These are phyloP conservation scores for Yamadazyma phyllophila DNA, from an alignment of 805 yeast species.

Conservation along the genomic window DNA sequence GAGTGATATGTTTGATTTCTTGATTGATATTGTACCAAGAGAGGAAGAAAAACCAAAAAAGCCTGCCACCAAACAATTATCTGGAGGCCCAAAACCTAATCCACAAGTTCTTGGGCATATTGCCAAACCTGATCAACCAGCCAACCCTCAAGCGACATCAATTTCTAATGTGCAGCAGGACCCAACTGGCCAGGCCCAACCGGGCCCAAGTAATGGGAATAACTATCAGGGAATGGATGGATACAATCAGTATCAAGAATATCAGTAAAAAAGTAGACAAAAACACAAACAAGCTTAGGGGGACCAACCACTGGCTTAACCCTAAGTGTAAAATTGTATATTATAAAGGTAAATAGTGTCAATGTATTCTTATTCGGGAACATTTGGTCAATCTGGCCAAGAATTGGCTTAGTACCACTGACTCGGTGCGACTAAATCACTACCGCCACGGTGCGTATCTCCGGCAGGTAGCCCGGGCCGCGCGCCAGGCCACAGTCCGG, in stretches of 20 bases:
- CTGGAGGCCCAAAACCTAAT: not conserved
- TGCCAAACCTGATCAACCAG: not conserved
- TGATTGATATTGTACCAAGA: constrained; percentile 94
- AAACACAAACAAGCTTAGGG: too few relatives aligned
- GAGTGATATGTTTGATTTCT: constrained; percentile 95
- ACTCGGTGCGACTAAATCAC: not conserved
- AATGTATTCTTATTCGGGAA: not conserved
- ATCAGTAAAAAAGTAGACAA: not conserved
- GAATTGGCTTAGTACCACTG: not conserved
- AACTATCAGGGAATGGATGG: constrained; percentile 11
- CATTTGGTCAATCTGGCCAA: not conserved
- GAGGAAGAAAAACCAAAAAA: constrained; percentile 68
- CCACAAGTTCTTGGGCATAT: not conserved
- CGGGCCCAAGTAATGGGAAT: not conserved
- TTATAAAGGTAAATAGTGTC: constrained; percentile 9
- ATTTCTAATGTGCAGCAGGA: not conserved
- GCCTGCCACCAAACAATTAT: constrained; percentile 5
- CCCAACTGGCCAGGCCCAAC: not conserved
- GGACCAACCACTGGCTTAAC: too few relatives aligned
- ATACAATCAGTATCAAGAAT: constrained; percentile 9
- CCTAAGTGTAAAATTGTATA: constrained; percentile 5
- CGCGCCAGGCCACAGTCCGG: constrained; percentile 3
- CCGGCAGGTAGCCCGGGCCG: not conserved
- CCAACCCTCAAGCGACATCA: not conserved
- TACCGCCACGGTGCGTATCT: not conserved